A percentile compares a stretch with the other conserved stretches of the same genome.
Evolutionary conservation across 805 yeast genomes (phyloP).

Genomic region (Candida pseudofarinosa): DNA sequence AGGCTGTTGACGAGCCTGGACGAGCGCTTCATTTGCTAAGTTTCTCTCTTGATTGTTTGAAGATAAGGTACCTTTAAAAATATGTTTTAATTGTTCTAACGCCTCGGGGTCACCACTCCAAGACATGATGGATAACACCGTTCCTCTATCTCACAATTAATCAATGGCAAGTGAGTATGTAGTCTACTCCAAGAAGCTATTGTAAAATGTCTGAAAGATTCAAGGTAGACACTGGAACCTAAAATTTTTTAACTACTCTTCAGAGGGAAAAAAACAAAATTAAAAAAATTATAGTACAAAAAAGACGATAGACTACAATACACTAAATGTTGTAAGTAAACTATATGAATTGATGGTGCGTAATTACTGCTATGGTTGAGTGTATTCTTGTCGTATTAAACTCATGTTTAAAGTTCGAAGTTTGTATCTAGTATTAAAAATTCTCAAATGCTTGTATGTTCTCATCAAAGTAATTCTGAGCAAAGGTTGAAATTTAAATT

Average conservation of each 20-base stretch:
- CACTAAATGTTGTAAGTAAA: too few species aligned
- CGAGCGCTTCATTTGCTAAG: constrained; percentile 70
- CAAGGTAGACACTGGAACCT: neutral
- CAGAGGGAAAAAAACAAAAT: too few species aligned
- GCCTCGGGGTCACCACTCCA: constrained; percentile 71
- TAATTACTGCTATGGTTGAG: too few species aligned
- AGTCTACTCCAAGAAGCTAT: neutral
- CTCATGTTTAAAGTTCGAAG: too few species aligned
- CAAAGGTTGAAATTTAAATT: constrained; percentile 5
- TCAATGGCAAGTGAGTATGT: neutral
- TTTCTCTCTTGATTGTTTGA: constrained; percentile 50
- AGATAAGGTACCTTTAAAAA: constrained; percentile 71
- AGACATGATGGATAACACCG: constrained; percentile 24
- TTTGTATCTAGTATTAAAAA: too few species aligned
- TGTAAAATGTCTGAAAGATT: neutral
- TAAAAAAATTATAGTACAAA: too few species aligned
- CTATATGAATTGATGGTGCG: too few species aligned
- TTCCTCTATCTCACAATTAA: neutral
- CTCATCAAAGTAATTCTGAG: too few species aligned
- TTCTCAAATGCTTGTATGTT: too few species aligned
- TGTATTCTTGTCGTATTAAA: too few species aligned
- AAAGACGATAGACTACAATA: too few species aligned
- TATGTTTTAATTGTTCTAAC: constrained; percentile 58
- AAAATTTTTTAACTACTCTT: too few species aligned
- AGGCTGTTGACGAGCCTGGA: constrained; percentile 63